Evolutionary conservation across 257 asterid genomes (phyloP).

Genomic region (Dorcoceras hygrometricum): DNA sequence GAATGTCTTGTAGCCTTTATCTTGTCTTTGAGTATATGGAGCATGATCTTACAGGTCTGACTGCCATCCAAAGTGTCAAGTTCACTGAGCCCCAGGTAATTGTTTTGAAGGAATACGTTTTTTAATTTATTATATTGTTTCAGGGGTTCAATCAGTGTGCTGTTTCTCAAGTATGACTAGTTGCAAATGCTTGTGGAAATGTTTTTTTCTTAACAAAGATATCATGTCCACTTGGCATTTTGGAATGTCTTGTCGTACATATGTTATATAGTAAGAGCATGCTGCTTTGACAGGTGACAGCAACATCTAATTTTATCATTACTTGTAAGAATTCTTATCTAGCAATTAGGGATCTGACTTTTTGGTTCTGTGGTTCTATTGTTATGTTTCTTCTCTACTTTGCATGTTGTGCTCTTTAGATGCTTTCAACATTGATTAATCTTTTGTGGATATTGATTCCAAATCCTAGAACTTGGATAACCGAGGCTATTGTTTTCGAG

Average conservation of each 20-base stretch:
- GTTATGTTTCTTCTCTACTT: no score
- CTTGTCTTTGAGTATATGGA: conserved; percentile 94
- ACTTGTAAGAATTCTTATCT: neutral
- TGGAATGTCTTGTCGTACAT: neutral
- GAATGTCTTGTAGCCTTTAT: conserved; percentile 85
- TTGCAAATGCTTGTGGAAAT: neutral
- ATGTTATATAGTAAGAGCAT: neutral
- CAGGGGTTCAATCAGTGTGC: conserved; percentile 12
- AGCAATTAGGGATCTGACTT: neutral
- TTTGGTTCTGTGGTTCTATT: no score
- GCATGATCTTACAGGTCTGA: conserved; percentile 93
- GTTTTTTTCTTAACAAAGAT: neutral
- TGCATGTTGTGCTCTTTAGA: neutral
- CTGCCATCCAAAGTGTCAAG: conserved; percentile 58
- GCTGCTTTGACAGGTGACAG: neutral
- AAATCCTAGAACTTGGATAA: neutral
- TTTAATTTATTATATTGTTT: conserved; percentile 15
- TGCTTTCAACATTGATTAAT: neutral
- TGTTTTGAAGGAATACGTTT: neutral
- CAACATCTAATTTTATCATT: neutral
- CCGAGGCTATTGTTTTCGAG: neutral
- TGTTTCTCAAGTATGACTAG: conserved; percentile 9
- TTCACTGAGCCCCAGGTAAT: conserved; percentile 79
- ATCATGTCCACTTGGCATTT: conserved; percentile 4
- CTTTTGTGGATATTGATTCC: neutral